These are phyloP conservation scores for Blastocystis sp. DNA, from an alignment of 352 stramenopile species.

Conservation along the genomic window DNA sequence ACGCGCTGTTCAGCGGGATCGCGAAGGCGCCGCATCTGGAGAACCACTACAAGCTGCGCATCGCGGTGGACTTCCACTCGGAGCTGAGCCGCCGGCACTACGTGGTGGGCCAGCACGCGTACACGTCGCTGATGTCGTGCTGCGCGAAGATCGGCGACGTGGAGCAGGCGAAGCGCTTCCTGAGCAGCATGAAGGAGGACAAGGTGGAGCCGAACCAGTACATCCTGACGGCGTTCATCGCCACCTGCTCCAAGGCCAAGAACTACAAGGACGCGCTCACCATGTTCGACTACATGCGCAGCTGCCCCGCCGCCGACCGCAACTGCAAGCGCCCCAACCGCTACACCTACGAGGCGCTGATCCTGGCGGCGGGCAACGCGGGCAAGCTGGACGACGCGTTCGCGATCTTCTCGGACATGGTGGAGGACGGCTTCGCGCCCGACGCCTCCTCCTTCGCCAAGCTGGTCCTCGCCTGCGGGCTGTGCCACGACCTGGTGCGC, in stretches of 20 bases:
- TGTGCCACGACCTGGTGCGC: conserved; percentile 23
- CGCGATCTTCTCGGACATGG: conserved; percentile 54
- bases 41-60: conserved; percentile 64
- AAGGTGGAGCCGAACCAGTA: conserved; percentile 60
- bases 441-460: conserved; percentile 60
- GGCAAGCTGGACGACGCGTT: conserved; percentile 54
- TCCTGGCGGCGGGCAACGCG: conserved; percentile 52
- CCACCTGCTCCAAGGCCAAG: conserved; percentile 66
- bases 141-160: conserved; percentile 68
- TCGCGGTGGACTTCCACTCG: conserved; percentile 58
- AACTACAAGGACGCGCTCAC: conserved; percentile 58
- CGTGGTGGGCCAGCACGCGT: conserved; percentile 63
- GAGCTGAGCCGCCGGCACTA: conserved; percentile 44
- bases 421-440: conserved; percentile 34
- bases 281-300: conserved; percentile 69
- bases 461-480: conserved; percentile 54
- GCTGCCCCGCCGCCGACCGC: conserved; percentile 1
- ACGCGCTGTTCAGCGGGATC: conserved; percentile 63
- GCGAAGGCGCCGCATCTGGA: conserved; percentile 65
- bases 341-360: conserved; percentile 68
- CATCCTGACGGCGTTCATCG: conserved; percentile 65
- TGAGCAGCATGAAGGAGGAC: conserved; percentile 27
- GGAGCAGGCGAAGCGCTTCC: conserved; percentile 55
- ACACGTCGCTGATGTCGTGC: conserved; percentile 67
- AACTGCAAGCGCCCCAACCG: conserved; percentile 65